Conservation (phyloP, 495 filamentous ascomycete genomes). For the Bombardia bombarda region DNA sequence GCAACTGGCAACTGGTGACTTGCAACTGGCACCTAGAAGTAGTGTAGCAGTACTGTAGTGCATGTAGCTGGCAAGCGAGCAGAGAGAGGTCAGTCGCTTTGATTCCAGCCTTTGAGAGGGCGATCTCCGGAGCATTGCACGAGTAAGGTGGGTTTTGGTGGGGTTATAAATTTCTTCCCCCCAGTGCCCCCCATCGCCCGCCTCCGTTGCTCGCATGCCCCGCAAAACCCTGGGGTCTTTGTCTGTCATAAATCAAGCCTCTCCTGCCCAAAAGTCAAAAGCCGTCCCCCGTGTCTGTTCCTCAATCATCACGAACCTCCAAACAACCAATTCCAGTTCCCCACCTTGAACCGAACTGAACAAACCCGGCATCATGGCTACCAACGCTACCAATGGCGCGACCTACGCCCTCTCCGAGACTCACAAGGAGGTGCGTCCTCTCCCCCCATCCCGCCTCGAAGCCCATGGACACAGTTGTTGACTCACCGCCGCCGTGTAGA, state of each 20-base stretch:
- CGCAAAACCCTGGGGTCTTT: conserved; percentile 3
- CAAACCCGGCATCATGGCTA: conserved; percentile 25
- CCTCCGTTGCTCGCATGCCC: neutral
- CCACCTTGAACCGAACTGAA: neutral
- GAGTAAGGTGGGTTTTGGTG: neutral
- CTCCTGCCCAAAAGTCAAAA: neutral
- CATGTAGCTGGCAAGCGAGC: too few relatives aligned
- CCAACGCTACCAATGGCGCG: conserved; percentile 21
- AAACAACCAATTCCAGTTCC: conserved; percentile 3
- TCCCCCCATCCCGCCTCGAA: conserved; percentile 1
- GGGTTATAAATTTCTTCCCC: conserved; percentile 17
- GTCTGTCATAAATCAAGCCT: conserved; percentile 2
- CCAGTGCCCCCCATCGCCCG: conserved; percentile 2
- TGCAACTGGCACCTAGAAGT: too few relatives aligned
- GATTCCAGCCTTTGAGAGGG: too few relatives aligned
- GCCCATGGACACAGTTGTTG: conserved; percentile 21
- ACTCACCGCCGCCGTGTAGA: conserved; percentile 55
- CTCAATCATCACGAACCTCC: neutral
- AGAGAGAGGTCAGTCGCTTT: too few relatives aligned
- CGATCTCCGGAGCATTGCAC: too few relatives aligned
- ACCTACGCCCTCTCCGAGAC: conserved; percentile 81
- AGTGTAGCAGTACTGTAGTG: too few relatives aligned
- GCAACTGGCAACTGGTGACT: too few relatives aligned
- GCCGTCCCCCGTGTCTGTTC: too few relatives aligned
- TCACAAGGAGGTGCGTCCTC: conserved; percentile 72